Conservation (phyloP, 805 yeast species). For the Ogataea corticis region DNA sequence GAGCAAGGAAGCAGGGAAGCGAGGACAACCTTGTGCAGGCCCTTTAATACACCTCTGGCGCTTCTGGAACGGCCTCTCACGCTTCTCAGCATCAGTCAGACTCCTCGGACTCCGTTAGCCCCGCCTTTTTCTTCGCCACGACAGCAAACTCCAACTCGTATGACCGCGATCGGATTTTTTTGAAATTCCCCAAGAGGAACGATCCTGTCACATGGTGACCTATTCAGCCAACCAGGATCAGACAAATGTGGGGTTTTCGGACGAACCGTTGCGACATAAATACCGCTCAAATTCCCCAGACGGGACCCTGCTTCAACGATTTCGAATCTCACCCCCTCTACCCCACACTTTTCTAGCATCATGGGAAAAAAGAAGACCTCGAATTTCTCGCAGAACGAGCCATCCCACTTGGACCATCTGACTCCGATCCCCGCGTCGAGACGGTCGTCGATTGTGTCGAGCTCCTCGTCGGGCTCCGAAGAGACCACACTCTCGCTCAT, state of each 20-base stretch:
- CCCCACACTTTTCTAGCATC: background rate
- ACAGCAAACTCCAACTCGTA: background rate
- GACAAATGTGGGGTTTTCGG: too few species aligned
- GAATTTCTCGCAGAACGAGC: conserved; percentile 26
- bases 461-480: conserved; percentile 6
- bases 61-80: too few species aligned
- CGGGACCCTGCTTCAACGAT: background rate
- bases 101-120: too few species aligned
- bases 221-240: too few species aligned
- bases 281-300: background rate
- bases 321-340: background rate
- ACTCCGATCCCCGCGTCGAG: conserved; percentile 22
- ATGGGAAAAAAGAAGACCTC: conserved; percentile 23
- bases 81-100: too few species aligned
- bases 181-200: background rate
- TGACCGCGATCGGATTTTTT: background rate
- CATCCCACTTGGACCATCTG: conserved; percentile 34
- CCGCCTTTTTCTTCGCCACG: too few species aligned
- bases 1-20: too few species aligned
- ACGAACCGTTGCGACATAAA: background rate
- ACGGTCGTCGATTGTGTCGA: conserved; percentile 15
- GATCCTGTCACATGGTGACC: too few species aligned
- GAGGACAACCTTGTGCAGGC: too few species aligned
- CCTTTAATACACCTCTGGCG: too few species aligned
- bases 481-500: conserved; percentile 7